Evolutionary conservation across 352 stramenopile genomes (phyloP), one percentile per base, ranked within the genome.

Genomic region (Pilasporangium apinafurcum): DNA sequence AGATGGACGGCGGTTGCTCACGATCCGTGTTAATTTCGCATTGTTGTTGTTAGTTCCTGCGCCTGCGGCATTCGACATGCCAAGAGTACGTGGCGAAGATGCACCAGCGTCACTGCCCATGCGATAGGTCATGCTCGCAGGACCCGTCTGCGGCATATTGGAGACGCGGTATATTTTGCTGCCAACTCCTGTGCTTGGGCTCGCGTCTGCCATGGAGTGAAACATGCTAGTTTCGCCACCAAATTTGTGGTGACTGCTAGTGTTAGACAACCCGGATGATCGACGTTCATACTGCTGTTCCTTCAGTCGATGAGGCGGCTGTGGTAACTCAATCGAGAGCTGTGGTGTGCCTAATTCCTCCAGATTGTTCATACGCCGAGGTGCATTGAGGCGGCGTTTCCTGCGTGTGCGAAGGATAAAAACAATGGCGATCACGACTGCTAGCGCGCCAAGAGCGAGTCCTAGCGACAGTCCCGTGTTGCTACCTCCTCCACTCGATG

Each of bases 271-370:
- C 33, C 49, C 48, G 6, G 48, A 50, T 12, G 46, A 12, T 17
- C 48, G 40, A 18, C 41, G 18, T 25, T 56, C 41, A 4, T 31
- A 38, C 5, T 24, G 10, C 2, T 21, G 21, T 26, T 44, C 18
- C 12, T 27, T 9, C 16, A 28, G 6, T 4, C 39, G 21, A 24
- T 25, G 33, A 4, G 48, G 40, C 14, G 48, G 48, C 5, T 29
- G 42, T 24, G 48, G 48, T 17, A 56, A 30, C 28, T 56, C 48
- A 21, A 56, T 56, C 14, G 48, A 56, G 16, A 56, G 28, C 41
- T 56, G 48, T n/a, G 48, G 48, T 17, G 48, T 56, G 21, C 48
- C 48, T 16, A 56, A 36, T 34, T 56, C 40, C n/a, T n/a, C n/a
- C n/a, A n/a, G n/a, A n/a, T n/a, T n/a, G 41, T 44, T 41, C 12